These are phyloP conservation scores for Hyaloperonospora arabidopsidis DNA, from an alignment of 352 stramenopile species.

Conservation along the genomic window DNA sequence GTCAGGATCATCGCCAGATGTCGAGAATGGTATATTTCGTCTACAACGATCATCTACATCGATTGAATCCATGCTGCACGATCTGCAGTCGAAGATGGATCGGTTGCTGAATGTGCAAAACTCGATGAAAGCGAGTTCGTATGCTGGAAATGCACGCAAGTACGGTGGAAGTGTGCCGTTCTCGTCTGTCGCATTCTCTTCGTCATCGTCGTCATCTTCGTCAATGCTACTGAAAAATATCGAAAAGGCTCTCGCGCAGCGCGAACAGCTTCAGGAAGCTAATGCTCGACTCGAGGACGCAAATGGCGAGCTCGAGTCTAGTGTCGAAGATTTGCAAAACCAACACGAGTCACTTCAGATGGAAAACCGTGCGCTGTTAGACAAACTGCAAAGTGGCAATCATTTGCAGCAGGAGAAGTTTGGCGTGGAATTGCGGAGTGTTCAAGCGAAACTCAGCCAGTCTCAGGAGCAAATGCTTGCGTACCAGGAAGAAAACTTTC, in stretches of 20 bases:
- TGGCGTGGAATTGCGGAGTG: conserved; percentile 45
- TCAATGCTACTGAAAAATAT: conserved; percentile 60
- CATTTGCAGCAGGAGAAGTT: conserved; percentile 70
- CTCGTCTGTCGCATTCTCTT: conserved; percentile 22
- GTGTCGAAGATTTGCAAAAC: conserved; percentile 3
- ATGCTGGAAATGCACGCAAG: conserved; percentile 27
- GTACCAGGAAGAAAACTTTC: conserved; percentile 65
- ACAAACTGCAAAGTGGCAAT: conserved; percentile 61
- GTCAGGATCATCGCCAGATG: conserved; percentile 24
- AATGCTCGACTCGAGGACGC: conserved; percentile 44
- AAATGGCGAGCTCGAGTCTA: conserved; percentile 37
- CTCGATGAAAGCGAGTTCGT: conserved; percentile 43
- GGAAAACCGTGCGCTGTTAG: conserved; percentile 41
- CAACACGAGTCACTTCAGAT: conserved; percentile 36
- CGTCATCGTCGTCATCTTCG: conserved; percentile 30
- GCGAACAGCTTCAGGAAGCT: conserved; percentile 54
- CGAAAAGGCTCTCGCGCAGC: conserved; percentile 61
- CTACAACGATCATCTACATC: conserved; percentile 70
- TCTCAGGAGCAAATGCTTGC: conserved; percentile 64
- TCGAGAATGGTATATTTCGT: conserved; percentile 61
- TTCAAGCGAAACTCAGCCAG: conserved; percentile 56
- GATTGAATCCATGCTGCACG: conserved; percentile 63
- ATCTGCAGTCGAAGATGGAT: conserved; percentile 77
- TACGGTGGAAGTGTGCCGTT: conserved; percentile 12
- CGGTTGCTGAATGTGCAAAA: conserved; percentile 54